These are phyloP conservation scores for Aphanocladium album DNA, from an alignment of 2,329 filamentous ascomycete species.

Conservation along the genomic window DNA sequence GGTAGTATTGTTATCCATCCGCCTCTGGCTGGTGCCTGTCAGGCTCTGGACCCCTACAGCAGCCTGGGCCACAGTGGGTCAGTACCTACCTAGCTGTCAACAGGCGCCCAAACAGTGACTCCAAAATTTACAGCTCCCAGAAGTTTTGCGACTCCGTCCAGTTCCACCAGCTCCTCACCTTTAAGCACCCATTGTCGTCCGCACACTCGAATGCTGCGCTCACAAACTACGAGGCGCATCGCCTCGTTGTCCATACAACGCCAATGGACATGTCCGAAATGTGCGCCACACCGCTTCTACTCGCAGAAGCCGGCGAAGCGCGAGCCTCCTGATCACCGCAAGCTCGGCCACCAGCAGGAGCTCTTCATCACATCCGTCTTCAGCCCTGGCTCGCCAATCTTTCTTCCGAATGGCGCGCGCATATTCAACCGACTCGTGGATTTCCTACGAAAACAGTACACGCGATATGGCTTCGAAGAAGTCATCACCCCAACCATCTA, in stretches of 20 bases:
- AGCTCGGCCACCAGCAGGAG: conserved; percentile 60
- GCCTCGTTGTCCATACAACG: conserved; percentile 16
- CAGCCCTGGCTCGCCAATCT: conserved; percentile 80
- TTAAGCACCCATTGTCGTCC: conserved; percentile 7
- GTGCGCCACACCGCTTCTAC: conserved; percentile 23
- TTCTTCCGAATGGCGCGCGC: conserved; percentile 74
- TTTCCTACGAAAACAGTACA: conserved; percentile 79
- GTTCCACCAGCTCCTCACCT: background rate
- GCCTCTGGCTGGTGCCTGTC: background rate
- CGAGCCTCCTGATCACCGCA: conserved; percentile 51
- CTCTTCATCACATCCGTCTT: conserved; percentile 75
- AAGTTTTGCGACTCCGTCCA: background rate
- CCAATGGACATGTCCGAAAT: conserved; percentile 30
- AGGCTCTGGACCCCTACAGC: background rate
- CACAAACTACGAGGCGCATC: conserved; percentile 19
- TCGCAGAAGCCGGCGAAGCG: conserved; percentile 25
- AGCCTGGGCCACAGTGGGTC: background rate
- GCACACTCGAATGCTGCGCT: conserved; percentile 26
- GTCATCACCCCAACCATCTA: conserved; percentile 89
- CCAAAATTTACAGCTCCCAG: background rate
- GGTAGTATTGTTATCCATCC: too few relatives aligned
- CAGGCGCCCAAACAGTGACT: background rate
- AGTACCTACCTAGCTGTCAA: background rate
- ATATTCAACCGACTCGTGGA: conserved; percentile 80
- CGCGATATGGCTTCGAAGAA: conserved; percentile 79